Percentiles rank a stretch among this genome's conserved stretches.
These are phyloP conservation scores for Porpolomopsis calyptriformis DNA, from an alignment of 768 basidiomycete genomes.

Conservation along the genomic window DNA sequence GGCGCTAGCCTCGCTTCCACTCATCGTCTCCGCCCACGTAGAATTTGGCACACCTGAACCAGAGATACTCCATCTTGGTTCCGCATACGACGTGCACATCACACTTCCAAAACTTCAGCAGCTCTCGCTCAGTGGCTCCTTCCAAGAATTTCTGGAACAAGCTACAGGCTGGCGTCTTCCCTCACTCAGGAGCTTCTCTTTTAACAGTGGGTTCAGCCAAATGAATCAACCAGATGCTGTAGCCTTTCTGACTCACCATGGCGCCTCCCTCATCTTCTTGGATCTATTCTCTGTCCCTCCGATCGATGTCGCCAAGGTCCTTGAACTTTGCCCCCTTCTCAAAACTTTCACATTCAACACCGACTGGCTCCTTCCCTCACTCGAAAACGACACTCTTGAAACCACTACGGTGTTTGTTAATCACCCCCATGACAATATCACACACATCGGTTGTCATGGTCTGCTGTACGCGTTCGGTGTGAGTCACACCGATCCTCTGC, in stretches of 20 bases:
- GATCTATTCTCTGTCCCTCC: slow-evolving; percentile 51
- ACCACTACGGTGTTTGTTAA: slow-evolving; percentile 31
- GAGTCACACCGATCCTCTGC: slow-evolving; percentile 34
- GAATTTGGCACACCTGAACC: slow-evolving; percentile 30
- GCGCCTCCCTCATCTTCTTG: slow-evolving; percentile 46
- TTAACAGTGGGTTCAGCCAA: slow-evolving; percentile 39
- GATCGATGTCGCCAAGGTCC: slow-evolving; percentile 46
- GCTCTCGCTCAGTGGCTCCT: slow-evolving; percentile 49
- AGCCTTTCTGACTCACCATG: slow-evolving; percentile 51
- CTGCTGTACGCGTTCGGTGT: slow-evolving; percentile 61
- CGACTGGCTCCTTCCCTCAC: slow-evolving; percentile 44
- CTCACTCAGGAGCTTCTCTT: slow-evolving; percentile 42
- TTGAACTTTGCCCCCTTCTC: slow-evolving; percentile 55
- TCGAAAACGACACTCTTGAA: slow-evolving; percentile 11
- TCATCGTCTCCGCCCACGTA: slow-evolving; percentile 46
- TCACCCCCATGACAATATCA: slow-evolving; percentile 47
- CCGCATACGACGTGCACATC: slow-evolving; percentile 47
- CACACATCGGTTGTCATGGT: slow-evolving; percentile 58
- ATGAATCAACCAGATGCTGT: slow-evolving; percentile 48
- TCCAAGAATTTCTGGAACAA: slow-evolving; percentile 60
- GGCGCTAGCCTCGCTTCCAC: slow-evolving; percentile 54
- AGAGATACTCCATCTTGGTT: slow-evolving; percentile 39
- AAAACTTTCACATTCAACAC: slow-evolving; percentile 60
- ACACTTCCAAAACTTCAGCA: slow-evolving; percentile 47
- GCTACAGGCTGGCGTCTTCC: slow-evolving; percentile 58